phyloP scores from a whole-genome alignment of 2,329 filamentous ascomycete species.

The Pestalotiopsis sp. region DNA sequence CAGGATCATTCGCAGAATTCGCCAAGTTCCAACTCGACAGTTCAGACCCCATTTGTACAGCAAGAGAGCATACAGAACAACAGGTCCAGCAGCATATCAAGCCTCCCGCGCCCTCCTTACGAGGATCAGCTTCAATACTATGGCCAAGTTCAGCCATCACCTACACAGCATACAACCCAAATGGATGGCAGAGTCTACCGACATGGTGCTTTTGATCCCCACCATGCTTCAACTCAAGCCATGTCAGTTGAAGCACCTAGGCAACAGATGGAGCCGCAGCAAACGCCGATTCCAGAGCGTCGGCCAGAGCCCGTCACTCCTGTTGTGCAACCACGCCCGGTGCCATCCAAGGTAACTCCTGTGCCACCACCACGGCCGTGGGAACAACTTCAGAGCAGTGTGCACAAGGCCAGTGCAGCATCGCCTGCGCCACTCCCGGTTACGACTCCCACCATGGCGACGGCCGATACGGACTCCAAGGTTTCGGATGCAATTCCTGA shows the following conservation, averaged over 20 bases:
- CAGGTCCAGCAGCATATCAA: background rate
- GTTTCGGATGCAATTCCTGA: conserved; percentile 15
- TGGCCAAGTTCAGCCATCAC: background rate
- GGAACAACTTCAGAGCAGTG: conserved; percentile 29
- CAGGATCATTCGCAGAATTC: background rate
- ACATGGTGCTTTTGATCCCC: background rate
- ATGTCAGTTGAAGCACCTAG: background rate
- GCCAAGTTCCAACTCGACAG: background rate
- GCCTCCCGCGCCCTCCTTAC: background rate
- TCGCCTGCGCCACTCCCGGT: background rate
- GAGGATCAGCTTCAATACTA: background rate
- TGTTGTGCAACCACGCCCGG: conserved; percentile 17
- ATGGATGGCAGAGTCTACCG: background rate
- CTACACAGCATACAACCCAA: background rate
- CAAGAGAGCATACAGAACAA: background rate
- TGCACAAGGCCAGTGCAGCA: conserved; percentile 14
- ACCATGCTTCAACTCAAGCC: background rate
- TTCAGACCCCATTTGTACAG: background rate
- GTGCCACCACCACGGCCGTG: conserved; percentile 34
- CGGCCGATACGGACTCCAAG: background rate
- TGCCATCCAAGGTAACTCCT: conserved; percentile 27
- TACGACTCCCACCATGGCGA: background rate
- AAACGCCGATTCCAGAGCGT: background rate
- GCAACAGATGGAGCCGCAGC: background rate
- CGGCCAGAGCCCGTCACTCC: conserved; percentile 2